Base-by-base conservation (phyloP, 2,329 filamentous ascomycete species). In the Teratosphaeria gauchensis region DNA sequence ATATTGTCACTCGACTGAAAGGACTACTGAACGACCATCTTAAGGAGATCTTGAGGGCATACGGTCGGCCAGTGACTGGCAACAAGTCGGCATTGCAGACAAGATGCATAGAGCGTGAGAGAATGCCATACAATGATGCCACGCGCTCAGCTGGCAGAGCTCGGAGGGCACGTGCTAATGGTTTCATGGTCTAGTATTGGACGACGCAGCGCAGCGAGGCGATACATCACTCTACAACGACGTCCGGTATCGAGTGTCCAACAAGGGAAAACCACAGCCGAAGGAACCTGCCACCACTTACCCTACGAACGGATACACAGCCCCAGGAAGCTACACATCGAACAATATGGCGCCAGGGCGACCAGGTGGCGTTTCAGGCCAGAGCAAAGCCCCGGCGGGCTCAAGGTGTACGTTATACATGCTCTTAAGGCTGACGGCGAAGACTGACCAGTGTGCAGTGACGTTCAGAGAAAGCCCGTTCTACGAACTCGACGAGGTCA, bases 81-180 rank as follows among this genome's bases (percentile, higher is more conserved):
- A 87, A 94, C 68, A 99, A 99, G 78, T 84, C 85, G 35, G 83
- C 88, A 51, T 78, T 97, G 60, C 91, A 96, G 74, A 77, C 78
- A 59, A 86, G 92, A 67, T 88, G 96, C 61, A 83, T 87, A 63
- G 78, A 83, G 60, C 83, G 94, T 97, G 64, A 69, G 69, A 28
- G 24, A 28, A 28, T 28, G 24, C 31, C 54, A 55, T 2, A 33
- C 16, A 35, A 31, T n/a, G 24, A 80, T 75, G 89, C 84, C 9
- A 35, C 8, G 5, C 12, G 14, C 14, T 14, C 12, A 24, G 35
- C 30, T 31, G 48, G 38, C 24, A 31, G 58, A 46, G 54, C 11
- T 30, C 38, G 3, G 19, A 21, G 8, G 32, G 32, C n/a, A 19
- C 28, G 58, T 53, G 62, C 58, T 56, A 59, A 62, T 55, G 53